phyloP scores from a whole-genome alignment of 805 yeast species.

The Phaffomyces antillensis region DNA sequence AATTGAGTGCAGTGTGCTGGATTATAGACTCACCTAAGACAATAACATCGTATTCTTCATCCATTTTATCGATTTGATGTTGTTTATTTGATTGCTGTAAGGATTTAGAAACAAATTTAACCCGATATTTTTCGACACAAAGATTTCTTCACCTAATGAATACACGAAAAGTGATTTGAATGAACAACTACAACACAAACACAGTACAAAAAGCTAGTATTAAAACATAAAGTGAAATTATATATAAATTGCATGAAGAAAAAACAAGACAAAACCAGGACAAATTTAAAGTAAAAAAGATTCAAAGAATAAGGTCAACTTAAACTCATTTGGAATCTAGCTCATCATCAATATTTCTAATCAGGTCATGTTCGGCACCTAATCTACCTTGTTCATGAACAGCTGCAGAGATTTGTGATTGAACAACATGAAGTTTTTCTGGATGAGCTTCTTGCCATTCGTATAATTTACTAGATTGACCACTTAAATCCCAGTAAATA shows the following conservation, averaged over 20 bases:
- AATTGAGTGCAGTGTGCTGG: not conserved
- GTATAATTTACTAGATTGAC: constrained; percentile 63
- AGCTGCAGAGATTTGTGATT: constrained; percentile 49
- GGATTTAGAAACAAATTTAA: not conserved
- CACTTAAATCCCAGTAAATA: constrained; percentile 77
- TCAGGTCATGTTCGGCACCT: constrained; percentile 3
- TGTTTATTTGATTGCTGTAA: not conserved
- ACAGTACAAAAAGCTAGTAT: no score
- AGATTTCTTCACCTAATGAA: no score
- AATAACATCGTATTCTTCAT: constrained; percentile 94
- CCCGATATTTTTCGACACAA: no score
- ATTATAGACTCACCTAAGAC: constrained; percentile 50
- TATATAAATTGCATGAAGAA: no score
- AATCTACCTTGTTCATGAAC: constrained; percentile 19
- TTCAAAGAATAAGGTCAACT: not conserved
- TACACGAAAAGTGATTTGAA: no score
- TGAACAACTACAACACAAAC: no score
- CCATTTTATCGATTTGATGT: constrained; percentile 48
- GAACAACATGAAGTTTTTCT: constrained; percentile 68
- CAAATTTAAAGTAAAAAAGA: no score
- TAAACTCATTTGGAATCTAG: not conserved
- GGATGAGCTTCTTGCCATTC: constrained; percentile 75
- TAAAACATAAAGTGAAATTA: no score
- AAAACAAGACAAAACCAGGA: no score
- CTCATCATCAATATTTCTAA: constrained; percentile 20